A percentile compares a stretch with the other conserved stretches of the same genome.
Conservation (phyloP, 257 asterid species). For the Solanum verrucosum region DNA sequence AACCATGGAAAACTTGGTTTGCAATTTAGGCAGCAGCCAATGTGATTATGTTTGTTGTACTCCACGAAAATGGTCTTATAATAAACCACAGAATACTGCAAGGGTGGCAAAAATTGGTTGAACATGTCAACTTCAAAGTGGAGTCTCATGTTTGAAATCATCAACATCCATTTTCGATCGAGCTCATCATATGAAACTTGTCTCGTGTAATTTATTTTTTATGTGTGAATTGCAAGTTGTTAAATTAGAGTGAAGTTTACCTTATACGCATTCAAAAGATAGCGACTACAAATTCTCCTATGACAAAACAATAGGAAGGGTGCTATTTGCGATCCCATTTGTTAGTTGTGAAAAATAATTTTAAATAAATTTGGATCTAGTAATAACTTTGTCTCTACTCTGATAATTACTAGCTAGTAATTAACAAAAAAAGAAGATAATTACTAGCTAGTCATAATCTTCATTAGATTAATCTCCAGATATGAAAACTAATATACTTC, state of each 20-base stretch:
- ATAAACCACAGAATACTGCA: neutral
- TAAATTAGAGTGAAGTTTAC: neutral
- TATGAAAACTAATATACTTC: neutral
- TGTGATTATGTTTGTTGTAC: neutral
- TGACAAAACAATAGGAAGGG: neutral
- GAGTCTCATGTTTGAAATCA: neutral
- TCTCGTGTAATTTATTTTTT: neutral
- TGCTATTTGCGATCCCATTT: neutral
- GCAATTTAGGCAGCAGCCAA: neutral
- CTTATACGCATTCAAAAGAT: neutral
- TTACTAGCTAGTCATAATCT: neutral
- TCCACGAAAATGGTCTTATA: neutral
- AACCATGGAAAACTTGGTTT: neutral
- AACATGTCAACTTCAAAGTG: neutral
- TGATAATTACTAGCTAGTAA: neutral
- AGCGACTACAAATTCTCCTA: rapidly evolving
- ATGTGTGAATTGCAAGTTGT: rapidly evolving
- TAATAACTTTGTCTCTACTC: neutral
- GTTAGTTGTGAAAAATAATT: neutral
- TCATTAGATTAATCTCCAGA: neutral
- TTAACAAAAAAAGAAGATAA: neutral
- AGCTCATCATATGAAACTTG: neutral
- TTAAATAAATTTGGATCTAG: neutral
- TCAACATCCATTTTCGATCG: neutral
- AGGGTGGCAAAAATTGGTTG: neutral